Conservation (phyloP, 495 filamentous ascomycete species). For the Daldinia vernicosa region DNA sequence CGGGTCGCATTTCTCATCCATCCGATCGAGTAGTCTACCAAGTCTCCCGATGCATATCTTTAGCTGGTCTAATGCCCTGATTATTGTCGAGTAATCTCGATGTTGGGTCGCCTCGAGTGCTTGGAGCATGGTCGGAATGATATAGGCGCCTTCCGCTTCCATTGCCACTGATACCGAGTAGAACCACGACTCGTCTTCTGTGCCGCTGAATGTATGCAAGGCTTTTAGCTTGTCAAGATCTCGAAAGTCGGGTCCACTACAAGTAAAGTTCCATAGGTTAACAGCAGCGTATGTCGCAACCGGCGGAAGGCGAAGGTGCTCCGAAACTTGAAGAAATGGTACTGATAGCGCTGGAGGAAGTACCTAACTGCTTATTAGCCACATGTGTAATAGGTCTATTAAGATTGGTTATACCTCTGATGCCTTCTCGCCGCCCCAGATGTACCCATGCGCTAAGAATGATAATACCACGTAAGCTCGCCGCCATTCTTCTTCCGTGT, state of each 20-base stretch:
- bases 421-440: conserved; percentile 65
- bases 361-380: conserved; percentile 41
- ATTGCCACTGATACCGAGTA: conserved; percentile 94
- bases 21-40: conserved; percentile 70
- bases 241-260: conserved; percentile 69
- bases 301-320: conserved; percentile 81
- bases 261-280: conserved; percentile 91
- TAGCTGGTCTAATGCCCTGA: conserved; percentile 69
- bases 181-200: conserved; percentile 96
- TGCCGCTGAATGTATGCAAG: conserved; percentile 88
- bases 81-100: conserved; percentile 68
- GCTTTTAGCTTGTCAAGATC: conserved; percentile 77
- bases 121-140: conserved; percentile 81
- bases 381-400: background rate
- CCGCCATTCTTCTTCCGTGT: conserved; percentile 84
- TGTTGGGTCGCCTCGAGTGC: conserved; percentile 74
- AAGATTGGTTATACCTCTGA: conserved; percentile 42
- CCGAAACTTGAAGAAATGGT: conserved; percentile 77
- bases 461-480: conserved; percentile 84
- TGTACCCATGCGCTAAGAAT: conserved; percentile 89
- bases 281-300: conserved; percentile 91
- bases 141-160: conserved; percentile 82
- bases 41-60: conserved; percentile 77
- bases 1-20: conserved; percentile 94
- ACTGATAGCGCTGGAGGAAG: conserved; percentile 83